Evolutionary conservation across 75 land plant genomes (phyloP), one percentile per base, ranked within the genome.

Genomic region (Cunninghamia lanceolata): DNA sequence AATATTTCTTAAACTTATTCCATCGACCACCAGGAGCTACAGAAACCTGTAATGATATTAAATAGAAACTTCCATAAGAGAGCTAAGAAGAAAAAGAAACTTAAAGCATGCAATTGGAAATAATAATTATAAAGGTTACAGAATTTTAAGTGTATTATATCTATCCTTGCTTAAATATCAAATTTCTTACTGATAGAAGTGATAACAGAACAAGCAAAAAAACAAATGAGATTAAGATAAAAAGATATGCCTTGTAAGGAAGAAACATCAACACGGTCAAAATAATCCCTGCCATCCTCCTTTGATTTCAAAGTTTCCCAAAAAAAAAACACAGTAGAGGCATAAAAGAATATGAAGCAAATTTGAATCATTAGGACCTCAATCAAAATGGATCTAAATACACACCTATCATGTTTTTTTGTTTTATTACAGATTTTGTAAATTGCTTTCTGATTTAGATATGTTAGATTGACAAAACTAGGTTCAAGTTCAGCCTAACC

Each of bases 1-100:
- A 98, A 85, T 98, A 98, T 8, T 97, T 95, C 87, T 98, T 98
- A 85, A 98, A 98, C 91, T 94, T 90, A 84, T 87, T 97, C 99
- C 99, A 98, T 9, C 96, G 92, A 13, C 99, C 99, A 38, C 99
- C 99, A 35, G 99, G 94, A 68, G 94, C 95, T 86, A 97, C 97
- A 84, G 99, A 98, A 71, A 97, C 99, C 99, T 98, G 91, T 82
- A 86, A 85, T 73, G 40, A 83, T 83, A 15, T 39, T 25, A 16
- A 68, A n/a, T 34, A 45, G n/a, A 36, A 35, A 63, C 63, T 28
- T 54, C 14, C 30, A 43, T 34, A 73, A 66, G 82, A 19, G 9
- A 30, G 68, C 42, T 83, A 39, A 16, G 4, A 86, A 43, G 19
- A 36, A 43, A 3, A 68, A 86, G 85, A 6, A 17, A 45, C 52